phyloP scores from a whole-genome alignment of 2,329 filamentous ascomycete species.

The Verticillium nonalfalfae region DNA sequence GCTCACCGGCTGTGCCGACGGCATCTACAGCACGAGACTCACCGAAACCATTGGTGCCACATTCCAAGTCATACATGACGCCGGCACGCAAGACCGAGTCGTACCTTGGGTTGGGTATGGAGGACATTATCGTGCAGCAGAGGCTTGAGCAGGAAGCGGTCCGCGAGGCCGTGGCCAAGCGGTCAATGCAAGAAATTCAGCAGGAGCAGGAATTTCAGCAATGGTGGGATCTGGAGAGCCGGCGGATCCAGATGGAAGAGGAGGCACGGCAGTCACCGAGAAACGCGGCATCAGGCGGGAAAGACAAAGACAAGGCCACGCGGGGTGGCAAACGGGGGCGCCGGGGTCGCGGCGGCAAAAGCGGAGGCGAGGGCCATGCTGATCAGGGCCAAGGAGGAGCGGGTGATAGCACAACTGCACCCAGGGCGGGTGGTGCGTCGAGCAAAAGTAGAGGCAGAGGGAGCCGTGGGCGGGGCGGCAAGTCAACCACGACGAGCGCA shows the following conservation, averaged over 20 bases:
- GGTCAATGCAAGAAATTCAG: slow-evolving; percentile 90
- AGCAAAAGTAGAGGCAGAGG: slow-evolving; percentile 4
- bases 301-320: slow-evolving; percentile 11
- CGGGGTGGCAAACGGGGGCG: slow-evolving; percentile 14
- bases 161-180: slow-evolving; percentile 77
- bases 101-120: slow-evolving; percentile 66
- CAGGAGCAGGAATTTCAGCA: slow-evolving; percentile 95
- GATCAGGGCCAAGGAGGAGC: slow-evolving; percentile 1
- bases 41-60: slow-evolving; percentile 42
- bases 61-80: slow-evolving; percentile 55
- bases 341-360: slow-evolving; percentile 20
- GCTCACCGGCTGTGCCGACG: slow-evolving; percentile 20
- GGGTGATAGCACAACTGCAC: neutral
- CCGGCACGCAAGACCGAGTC: slow-evolving; percentile 55
- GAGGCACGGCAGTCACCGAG: slow-evolving; percentile 36
- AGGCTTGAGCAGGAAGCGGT: slow-evolving; percentile 76
- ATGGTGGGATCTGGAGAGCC: slow-evolving; percentile 89
- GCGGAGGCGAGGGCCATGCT: neutral
- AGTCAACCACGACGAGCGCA: neutral
- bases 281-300: slow-evolving; percentile 36
- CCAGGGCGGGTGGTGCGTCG: slow-evolving; percentile 2
- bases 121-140: slow-evolving; percentile 85
- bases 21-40: slow-evolving; percentile 19
- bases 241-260: slow-evolving; percentile 61
- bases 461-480: slow-evolving; percentile 6